Evolutionary conservation across 208 protist species (phyloP).

Genomic region (Endotrypanum monterogeii): DNA sequence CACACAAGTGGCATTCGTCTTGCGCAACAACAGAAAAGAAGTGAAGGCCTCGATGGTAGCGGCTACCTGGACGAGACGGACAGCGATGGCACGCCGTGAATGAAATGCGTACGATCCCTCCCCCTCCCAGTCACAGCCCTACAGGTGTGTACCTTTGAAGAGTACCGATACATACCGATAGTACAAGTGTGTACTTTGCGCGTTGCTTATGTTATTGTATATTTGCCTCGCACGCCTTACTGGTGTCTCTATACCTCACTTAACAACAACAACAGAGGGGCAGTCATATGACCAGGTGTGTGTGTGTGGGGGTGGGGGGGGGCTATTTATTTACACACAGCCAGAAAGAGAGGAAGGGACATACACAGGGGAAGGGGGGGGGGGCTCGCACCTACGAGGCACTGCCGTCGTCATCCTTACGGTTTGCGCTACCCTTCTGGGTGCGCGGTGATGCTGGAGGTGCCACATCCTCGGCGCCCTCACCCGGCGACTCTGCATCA

Average conservation of each 20-base stretch:
- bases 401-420: constrained; percentile 2
- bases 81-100: not conserved
- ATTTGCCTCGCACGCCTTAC: not conserved
- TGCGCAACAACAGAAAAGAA: not conserved
- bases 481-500: not conserved
- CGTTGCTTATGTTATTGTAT: no score
- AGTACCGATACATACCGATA: not conserved
- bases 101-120: not conserved
- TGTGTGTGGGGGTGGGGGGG: not conserved
- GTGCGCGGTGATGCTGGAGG: not conserved
- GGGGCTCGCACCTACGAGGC: not conserved
- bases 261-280: no score
- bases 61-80: not conserved
- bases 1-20: not conserved
- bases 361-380: not conserved
- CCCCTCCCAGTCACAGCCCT: not conserved
- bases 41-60: not conserved
- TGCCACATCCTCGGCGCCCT: not conserved
- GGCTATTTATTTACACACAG: not conserved
- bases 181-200: not conserved
- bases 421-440: not conserved
- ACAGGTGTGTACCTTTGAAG: not conserved
- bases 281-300: no score
- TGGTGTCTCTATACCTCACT: not conserved
- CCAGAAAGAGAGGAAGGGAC: not conserved